Evolutionary conservation across 2,329 filamentous ascomycete species (phyloP).

Genomic region (Pseudocercospora musae): DNA sequence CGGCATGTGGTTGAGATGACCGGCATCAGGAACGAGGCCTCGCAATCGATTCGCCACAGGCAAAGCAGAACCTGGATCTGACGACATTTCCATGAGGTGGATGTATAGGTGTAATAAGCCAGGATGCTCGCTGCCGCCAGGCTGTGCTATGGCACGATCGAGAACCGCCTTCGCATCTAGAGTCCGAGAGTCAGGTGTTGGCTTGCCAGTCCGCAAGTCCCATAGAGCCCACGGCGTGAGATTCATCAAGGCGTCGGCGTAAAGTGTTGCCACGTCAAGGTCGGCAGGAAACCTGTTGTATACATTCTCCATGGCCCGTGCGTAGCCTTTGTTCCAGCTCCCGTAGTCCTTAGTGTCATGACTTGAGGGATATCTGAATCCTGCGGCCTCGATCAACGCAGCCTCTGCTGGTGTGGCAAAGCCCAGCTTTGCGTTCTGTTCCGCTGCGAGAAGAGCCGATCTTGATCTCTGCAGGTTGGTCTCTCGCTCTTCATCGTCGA

Average conservation of each 20-base stretch:
- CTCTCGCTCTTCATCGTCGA: slow-evolving; percentile 60
- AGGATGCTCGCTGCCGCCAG: slow-evolving; percentile 57
- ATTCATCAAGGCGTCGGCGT: slow-evolving; percentile 64
- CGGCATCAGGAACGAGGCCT: slow-evolving; percentile 63
- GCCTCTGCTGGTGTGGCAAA: slow-evolving; percentile 53
- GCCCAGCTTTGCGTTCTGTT: slow-evolving; percentile 30
- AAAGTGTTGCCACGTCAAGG: slow-evolving; percentile 62
- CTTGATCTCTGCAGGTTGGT: slow-evolving; percentile 50
- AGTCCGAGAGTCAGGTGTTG: slow-evolving; percentile 54
- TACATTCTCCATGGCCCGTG: slow-evolving; percentile 57
- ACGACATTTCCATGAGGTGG: slow-evolving; percentile 75
- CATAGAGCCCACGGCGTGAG: slow-evolving; percentile 63
- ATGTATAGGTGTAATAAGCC: slow-evolving; percentile 74
- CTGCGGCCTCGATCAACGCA: slow-evolving; percentile 62
- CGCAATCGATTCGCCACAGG: slow-evolving; percentile 61
- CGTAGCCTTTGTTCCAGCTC: slow-evolving; percentile 58
- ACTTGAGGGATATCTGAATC: slow-evolving; percentile 52
- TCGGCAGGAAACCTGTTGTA: slow-evolving; percentile 55
- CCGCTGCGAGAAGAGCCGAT: slow-evolving; percentile 47
- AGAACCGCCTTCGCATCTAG: slow-evolving; percentile 58
- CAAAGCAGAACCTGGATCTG: slow-evolving; percentile 60
- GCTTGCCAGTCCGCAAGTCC: slow-evolving; percentile 58
- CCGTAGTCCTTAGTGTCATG: slow-evolving; percentile 55
- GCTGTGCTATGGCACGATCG: slow-evolving; percentile 54
- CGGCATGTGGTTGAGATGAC: slow-evolving; percentile 74